A percentile compares a stretch with the other conserved stretches of the same genome.
Conservation (phyloP, 345 rosid genomes). For the Citrus maxima region DNA sequence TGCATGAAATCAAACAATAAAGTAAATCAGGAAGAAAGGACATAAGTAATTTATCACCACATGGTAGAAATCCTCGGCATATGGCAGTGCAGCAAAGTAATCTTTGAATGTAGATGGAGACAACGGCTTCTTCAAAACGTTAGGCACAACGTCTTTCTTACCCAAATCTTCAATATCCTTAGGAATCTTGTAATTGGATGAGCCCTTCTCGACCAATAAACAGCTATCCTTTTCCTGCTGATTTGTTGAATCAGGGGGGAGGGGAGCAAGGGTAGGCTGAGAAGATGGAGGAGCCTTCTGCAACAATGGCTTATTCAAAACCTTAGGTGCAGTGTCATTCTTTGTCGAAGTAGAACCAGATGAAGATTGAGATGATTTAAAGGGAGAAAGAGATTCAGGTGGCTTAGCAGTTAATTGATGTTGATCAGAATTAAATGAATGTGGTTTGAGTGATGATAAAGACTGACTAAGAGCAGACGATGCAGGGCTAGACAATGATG, state of each 20-base stretch:
- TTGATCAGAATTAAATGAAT: background rate
- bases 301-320: background rate
- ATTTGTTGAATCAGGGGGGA: background rate
- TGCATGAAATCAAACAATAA: background rate
- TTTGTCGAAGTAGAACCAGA: background rate
- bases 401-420: background rate
- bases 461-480: background rate
- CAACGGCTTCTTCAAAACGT: slow-evolving; percentile 15
- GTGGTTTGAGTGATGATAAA: background rate
- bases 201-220: slow-evolving; percentile 7
- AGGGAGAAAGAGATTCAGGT: background rate
- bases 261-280: slow-evolving; percentile 9
- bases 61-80: slow-evolving; percentile 27
- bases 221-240: background rate
- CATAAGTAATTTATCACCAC: slow-evolving; percentile 1
- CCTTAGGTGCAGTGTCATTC: too few relatives aligned
- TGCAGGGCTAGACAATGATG: background rate
- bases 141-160: slow-evolving; percentile 19
- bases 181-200: slow-evolving; percentile 18
- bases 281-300: background rate
- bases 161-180: slow-evolving; percentile 14
- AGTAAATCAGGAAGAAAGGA: background rate
- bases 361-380: slow-evolving; percentile 5
- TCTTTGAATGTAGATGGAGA: slow-evolving; percentile 25
- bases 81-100: slow-evolving; percentile 21